Evolutionary conservation across 148 eudicot species (phyloP), one percentile per base, ranked within the genome.

Genomic region (Tetragonia tetragonoides): DNA sequence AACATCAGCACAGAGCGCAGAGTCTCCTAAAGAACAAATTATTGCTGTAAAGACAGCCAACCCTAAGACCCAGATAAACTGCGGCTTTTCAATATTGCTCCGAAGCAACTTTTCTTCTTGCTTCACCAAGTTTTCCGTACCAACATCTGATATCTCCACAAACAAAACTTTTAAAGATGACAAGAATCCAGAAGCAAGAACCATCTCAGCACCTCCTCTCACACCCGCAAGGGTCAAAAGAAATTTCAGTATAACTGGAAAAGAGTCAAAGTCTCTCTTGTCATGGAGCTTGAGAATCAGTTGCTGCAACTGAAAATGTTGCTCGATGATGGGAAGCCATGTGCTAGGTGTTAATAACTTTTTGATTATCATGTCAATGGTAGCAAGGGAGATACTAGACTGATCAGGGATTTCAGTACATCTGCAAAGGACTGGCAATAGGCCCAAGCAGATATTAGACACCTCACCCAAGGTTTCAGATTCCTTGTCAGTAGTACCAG

Each of bases 251-350:
- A 90, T 83, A 4, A 86, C 78, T 6, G 95, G 85, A 70, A 83
- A 44, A 12, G 84, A 83, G 59, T 77, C 80, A 20, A 68, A 59
- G 70, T 76, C 75, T 23, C 47, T 81, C 72, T 81, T 81, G 81
- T 90, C 88, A 73, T 85, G 88, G 78, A 96, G 95, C 83, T 81
- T 93, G 79, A 74, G 85, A 82, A 93, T 75, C 72, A 93, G 83
- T 78, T 85, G 86, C 47, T 90, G 93, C 77, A 90, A 53, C 42
- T 73, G 90, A 71, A 96, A 89, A 88, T 92, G 87, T 74, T 89
- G 87, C 87, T 88, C 87, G 67, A 93, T 85, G 72, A 93, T 79
- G 39, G 99, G 98, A 42, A 92, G 81, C 99, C 99, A 96, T 41
- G 93, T 85, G 56, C 74, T 78, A 20, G 95, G 95, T 42, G 89